A percentile compares a stretch with the other conserved stretches of the same genome.
Conservation (phyloP, 495 filamentous ascomycete genomes). For the Tetracladium marchalianum region DNA sequence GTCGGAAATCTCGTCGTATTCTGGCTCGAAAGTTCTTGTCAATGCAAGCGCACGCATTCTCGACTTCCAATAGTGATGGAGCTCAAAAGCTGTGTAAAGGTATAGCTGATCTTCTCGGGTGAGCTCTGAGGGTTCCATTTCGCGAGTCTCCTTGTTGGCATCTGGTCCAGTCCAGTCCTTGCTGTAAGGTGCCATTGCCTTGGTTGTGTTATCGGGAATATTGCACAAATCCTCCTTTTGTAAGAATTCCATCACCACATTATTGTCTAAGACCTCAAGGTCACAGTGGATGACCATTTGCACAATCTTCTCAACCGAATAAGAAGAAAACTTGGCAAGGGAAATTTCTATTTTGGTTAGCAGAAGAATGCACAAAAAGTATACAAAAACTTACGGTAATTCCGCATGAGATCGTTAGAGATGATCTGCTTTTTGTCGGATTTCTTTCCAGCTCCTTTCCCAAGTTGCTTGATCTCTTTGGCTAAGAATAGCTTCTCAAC, state of each 20-base stretch:
- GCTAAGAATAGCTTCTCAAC: constrained; percentile 96
- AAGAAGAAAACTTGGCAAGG: constrained; percentile 77
- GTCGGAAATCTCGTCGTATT: constrained; percentile 82
- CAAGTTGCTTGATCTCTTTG: constrained; percentile 88
- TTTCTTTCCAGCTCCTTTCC: constrained; percentile 54
- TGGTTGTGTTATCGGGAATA: constrained; percentile 81
- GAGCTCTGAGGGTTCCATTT: constrained; percentile 80
- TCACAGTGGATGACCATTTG: constrained; percentile 96
- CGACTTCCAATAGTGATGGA: constrained; percentile 98
- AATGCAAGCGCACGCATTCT: constrained; percentile 84
- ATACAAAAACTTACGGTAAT: constrained; percentile 50
- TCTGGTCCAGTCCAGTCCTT: constrained; percentile 93
- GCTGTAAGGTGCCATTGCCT: constrained; percentile 88
- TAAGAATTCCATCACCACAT: constrained; percentile 95
- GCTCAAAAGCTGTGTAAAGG: constrained; percentile 82
- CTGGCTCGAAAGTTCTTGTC: constrained; percentile 74
- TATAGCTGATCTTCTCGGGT: constrained; percentile 94
- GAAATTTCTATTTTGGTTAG: constrained; percentile 57
- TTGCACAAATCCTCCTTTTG: constrained; percentile 85
- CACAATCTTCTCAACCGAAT: constrained; percentile 70
- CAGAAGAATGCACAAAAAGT: not conserved
- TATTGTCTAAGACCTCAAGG: constrained; percentile 79
- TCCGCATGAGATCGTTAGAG: constrained; percentile 80
- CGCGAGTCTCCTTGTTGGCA: constrained; percentile 65
- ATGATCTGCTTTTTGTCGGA: constrained; percentile 97